These are phyloP conservation scores for Crithidia brevicula DNA, from an alignment of 208 protist species.

Conservation along the genomic window DNA sequence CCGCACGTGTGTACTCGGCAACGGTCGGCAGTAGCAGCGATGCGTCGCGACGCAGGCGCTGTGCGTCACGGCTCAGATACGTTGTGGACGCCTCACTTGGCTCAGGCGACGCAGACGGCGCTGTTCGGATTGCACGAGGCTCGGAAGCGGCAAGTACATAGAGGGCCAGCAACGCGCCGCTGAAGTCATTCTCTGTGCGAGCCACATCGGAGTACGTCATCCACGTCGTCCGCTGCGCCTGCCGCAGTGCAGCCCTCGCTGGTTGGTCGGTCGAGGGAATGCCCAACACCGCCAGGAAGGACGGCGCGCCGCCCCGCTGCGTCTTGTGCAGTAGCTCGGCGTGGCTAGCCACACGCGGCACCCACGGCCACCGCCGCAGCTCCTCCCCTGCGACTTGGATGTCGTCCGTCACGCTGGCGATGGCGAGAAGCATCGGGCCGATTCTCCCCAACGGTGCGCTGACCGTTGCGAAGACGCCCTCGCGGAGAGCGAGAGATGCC, in stretches of 20 bases:
- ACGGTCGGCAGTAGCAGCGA: constrained; percentile 9
- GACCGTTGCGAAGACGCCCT: constrained; percentile 18
- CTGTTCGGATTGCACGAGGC: neutral
- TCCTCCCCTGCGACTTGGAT: constrained; percentile 7
- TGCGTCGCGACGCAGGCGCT: neutral
- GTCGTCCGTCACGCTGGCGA: constrained; percentile 36
- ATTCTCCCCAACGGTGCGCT: constrained; percentile 21
- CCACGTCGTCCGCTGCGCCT: constrained; percentile 51
- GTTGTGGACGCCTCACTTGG: too few species aligned
- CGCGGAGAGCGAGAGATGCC: too few species aligned
- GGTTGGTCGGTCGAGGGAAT: constrained; percentile 49
- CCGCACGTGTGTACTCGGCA: neutral
- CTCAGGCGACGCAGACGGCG: too few species aligned
- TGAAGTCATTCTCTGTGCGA: constrained; percentile 37
- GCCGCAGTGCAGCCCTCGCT: constrained; percentile 21
- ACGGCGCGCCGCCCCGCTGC: neutral
- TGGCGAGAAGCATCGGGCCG: constrained; percentile 36
- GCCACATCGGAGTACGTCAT: constrained; percentile 44
- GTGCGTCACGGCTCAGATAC: constrained; percentile 4
- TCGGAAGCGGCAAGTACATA: constrained; percentile 33
- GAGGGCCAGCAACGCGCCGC: constrained; percentile 31
- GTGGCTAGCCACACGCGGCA: neutral
- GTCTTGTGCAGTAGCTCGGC: neutral
- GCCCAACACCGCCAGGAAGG: constrained; percentile 41
- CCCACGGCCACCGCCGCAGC: constrained; percentile 21